Conservation (phyloP, 2,329 filamentous ascomycete genomes). For the Diplodia intermedia region DNA sequence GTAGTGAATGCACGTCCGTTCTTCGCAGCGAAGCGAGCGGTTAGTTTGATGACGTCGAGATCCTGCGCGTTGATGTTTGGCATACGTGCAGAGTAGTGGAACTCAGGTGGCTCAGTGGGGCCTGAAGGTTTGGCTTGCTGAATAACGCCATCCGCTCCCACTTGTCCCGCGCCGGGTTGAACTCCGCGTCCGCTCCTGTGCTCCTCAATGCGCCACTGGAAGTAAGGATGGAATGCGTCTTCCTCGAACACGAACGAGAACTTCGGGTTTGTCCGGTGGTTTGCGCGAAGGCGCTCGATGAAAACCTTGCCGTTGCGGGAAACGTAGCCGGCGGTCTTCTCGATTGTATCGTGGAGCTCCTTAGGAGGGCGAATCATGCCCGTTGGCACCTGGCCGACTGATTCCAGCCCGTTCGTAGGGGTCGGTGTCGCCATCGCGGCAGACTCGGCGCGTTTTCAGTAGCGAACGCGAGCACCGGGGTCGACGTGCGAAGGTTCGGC, state of each 20-base stretch:
- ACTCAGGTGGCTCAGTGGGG: constrained; percentile 83
- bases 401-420: constrained; percentile 38
- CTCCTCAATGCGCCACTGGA: constrained; percentile 87
- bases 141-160: constrained; percentile 64
- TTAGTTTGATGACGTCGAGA: constrained; percentile 74
- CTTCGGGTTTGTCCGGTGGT: constrained; percentile 83
- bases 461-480: background rate
- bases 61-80: constrained; percentile 96
- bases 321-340: constrained; percentile 95
- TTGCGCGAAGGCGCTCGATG: constrained; percentile 84
- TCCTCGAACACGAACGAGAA: constrained; percentile 83
- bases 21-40: constrained; percentile 89
- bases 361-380: constrained; percentile 83
- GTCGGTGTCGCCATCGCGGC: constrained; percentile 13
- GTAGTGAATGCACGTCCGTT: constrained; percentile 94
- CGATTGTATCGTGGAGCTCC: constrained; percentile 83
- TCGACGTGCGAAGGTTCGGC: background rate
- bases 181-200: constrained; percentile 84
- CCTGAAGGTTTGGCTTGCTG: constrained; percentile 75
- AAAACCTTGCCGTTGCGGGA: constrained; percentile 71
- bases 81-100: constrained; percentile 94
- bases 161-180: constrained; percentile 75
- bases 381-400: constrained; percentile 74
- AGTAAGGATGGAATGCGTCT: constrained; percentile 88
- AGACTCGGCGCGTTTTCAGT: background rate